Conservation (phyloP, 768 basidiomycete genomes). For the Phylloporus sp. region DNA sequence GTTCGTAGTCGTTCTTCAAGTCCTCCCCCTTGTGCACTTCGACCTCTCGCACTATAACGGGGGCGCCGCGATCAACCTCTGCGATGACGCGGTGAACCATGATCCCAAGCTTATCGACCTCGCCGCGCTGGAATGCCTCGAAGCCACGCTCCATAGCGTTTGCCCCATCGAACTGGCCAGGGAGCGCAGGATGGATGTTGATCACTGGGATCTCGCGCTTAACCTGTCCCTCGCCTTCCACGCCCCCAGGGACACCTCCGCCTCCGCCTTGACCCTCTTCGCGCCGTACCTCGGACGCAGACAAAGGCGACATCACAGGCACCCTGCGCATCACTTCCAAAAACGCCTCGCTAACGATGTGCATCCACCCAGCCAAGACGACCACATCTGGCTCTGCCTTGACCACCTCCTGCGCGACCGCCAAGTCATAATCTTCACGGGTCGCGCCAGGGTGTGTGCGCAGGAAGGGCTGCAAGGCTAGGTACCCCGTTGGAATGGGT, state of each 20-base stretch:
- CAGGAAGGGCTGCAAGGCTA: slow-evolving; percentile 81
- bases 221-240: slow-evolving; percentile 26
- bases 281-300: neutral
- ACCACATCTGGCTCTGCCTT: slow-evolving; percentile 72
- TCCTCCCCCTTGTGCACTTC: slow-evolving; percentile 69
- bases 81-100: slow-evolving; percentile 95
- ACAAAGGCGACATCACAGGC: slow-evolving; percentile 27
- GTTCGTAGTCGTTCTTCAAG: slow-evolving; percentile 62
- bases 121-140: slow-evolving; percentile 81
- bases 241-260: slow-evolving; percentile 20
- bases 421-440: slow-evolving; percentile 79
- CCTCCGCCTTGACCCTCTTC: neutral
- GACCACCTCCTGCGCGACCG: slow-evolving; percentile 68
- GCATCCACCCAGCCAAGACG: slow-evolving; percentile 99
- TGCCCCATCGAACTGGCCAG: slow-evolving; percentile 95
- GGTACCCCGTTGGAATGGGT: slow-evolving; percentile 76
- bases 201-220: slow-evolving; percentile 69
- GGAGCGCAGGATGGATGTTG: slow-evolving; percentile 94
- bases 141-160: slow-evolving; percentile 86
- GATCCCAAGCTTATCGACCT: slow-evolving; percentile 72
- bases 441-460: slow-evolving; percentile 70
- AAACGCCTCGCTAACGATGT: slow-evolving; percentile 83
- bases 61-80: slow-evolving; percentile 91
- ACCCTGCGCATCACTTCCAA: slow-evolving; percentile 54
- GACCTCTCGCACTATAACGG: slow-evolving; percentile 77